phyloP scores from a whole-genome alignment of 164 flowering plant genomes.

The Sedum album region DNA sequence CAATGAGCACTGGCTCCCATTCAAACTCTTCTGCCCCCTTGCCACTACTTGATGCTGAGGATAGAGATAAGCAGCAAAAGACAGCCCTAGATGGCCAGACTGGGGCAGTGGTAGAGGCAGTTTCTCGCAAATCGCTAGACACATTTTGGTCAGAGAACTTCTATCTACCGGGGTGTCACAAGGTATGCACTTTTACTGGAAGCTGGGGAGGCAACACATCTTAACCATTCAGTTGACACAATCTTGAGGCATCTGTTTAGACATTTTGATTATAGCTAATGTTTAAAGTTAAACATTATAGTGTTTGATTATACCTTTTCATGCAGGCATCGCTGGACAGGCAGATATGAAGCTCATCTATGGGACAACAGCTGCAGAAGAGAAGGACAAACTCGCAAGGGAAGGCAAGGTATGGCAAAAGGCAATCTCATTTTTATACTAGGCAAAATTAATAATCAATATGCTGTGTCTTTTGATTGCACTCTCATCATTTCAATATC shows the following conservation, averaged over 20 bases:
- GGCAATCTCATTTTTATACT: not conserved
- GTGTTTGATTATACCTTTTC: no score
- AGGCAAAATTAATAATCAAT: no score
- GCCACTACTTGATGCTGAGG: conserved; percentile 14
- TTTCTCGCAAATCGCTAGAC: conserved; percentile 69
- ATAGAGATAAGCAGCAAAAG: conserved; percentile 16
- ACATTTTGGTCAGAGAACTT: conserved; percentile 93
- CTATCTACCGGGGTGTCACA: conserved; percentile 95
- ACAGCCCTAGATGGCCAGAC: not conserved
- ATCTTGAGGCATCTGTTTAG: no score
- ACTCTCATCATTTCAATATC: not conserved
- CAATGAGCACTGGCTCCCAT: conserved; percentile 62
- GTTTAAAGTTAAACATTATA: no score
- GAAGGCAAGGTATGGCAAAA: conserved; percentile 70
- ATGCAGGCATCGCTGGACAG: conserved; percentile 93
- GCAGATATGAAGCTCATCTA: conserved; percentile 94
- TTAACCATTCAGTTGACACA: no score
- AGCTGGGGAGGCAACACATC: not conserved
- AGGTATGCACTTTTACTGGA: conserved; percentile 30
- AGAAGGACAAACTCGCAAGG: conserved; percentile 95
- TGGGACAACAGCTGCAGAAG: conserved; percentile 98
- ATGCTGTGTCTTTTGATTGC: not conserved
- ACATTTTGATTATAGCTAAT: not conserved
- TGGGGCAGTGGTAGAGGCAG: conserved; percentile 48
- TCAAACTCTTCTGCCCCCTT: conserved; percentile 27